Evolutionary conservation across 2,329 filamentous ascomycete genomes (phyloP).

Genomic region (Bipolaris gigantea): DNA sequence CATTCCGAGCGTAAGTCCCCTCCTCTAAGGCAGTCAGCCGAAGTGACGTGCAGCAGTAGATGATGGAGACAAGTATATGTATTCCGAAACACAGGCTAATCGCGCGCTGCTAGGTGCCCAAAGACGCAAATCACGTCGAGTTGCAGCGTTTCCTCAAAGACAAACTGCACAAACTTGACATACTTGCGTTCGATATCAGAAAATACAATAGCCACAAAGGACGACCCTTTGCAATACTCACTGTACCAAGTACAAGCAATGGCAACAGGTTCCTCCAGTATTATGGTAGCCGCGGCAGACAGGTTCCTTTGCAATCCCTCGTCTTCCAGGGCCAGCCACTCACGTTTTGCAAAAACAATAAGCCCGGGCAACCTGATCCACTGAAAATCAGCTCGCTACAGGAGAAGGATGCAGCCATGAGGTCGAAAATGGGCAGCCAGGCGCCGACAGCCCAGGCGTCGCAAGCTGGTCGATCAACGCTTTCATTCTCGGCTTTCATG

Average conservation of each 20-base stretch:
- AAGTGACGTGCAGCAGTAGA: neutral
- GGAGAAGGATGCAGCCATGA: conserved; percentile 28
- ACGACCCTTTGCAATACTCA: conserved; percentile 46
- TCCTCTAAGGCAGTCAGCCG: neutral
- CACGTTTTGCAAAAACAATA: conserved; percentile 19
- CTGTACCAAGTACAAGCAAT: conserved; percentile 48
- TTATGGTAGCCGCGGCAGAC: conserved; percentile 31
- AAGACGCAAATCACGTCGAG: conserved; percentile 47
- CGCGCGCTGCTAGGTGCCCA: conserved; percentile 38
- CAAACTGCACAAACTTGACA: conserved; percentile 44
- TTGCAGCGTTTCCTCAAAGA: conserved; percentile 47
- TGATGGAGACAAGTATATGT: no score
- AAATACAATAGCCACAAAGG: conserved; percentile 42
- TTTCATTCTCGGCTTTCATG: conserved; percentile 33
- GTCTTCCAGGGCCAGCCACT: conserved; percentile 16
- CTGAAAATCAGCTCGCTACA: conserved; percentile 28
- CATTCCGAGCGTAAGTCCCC: conserved; percentile 24
- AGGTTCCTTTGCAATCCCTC: conserved; percentile 6
- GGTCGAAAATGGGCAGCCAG: conserved; percentile 12
- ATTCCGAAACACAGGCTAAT: neutral
- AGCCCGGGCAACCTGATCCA: conserved; percentile 26
- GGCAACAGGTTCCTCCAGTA: conserved; percentile 49
- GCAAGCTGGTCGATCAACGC: conserved; percentile 20
- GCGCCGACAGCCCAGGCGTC: conserved; percentile 5
- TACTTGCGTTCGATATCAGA: conserved; percentile 49